Evolutionary conservation across 192 early-diverging fungal species (phyloP).

Genomic region (Haplosporangium gracile): DNA sequence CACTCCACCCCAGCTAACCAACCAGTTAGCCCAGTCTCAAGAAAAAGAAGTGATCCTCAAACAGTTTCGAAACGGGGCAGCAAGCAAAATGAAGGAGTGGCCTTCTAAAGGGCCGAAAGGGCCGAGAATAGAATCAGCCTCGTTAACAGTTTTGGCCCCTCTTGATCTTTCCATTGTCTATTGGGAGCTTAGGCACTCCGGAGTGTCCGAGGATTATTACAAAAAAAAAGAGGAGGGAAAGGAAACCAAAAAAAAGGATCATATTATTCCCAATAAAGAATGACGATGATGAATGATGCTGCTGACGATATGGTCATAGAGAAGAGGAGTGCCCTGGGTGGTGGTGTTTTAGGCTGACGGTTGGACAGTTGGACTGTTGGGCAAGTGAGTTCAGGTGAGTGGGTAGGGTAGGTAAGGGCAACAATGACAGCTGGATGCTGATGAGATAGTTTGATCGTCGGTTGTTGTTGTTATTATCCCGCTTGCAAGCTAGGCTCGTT

Average conservation of each 20-base stretch:
- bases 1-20: no score
- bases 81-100: conserved; percentile 7
- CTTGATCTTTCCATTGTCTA: background rate
- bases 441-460: background rate
- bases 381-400: background rate
- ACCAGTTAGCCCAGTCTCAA: no score
- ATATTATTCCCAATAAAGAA: background rate
- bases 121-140: conserved; percentile 36
- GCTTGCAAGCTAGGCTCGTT: background rate
- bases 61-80: conserved; percentile 38
- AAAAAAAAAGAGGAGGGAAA: background rate
- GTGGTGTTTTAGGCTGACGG: conserved; percentile 1
- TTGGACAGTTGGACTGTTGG: background rate
- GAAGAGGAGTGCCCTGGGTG: background rate
- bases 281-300: background rate
- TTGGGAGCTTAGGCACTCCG: background rate
- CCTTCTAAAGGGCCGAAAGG: conserved; percentile 22
- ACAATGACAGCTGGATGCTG: background rate
- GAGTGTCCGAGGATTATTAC: background rate
- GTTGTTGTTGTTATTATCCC: background rate
- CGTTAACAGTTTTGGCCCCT: background rate
- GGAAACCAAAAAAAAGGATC: background rate
- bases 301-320: background rate
- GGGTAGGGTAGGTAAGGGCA: background rate
- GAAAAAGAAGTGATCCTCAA: conserved; percentile 29